These are phyloP conservation scores for Solanum hybrid DNA, from an alignment of 305 asterid genomes.

Conservation along the genomic window DNA sequence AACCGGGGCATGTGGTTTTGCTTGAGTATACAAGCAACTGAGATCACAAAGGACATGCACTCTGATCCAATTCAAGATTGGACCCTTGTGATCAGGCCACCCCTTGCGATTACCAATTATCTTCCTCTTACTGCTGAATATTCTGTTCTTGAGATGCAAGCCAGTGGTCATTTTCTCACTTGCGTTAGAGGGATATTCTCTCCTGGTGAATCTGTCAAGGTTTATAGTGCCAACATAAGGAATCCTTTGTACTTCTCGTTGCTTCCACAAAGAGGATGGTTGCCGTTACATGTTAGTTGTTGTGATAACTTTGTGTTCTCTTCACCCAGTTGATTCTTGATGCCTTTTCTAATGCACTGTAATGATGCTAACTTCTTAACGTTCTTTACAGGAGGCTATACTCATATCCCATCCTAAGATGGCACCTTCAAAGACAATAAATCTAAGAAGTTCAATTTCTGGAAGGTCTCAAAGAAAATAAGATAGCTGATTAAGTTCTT, in stretches of 20 bases:
- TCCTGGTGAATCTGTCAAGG: constrained; percentile 74
- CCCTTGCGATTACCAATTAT: constrained; percentile 62
- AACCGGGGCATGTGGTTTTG: constrained; percentile 75
- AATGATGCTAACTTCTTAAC: constrained; percentile 12
- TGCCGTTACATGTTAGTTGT: constrained; percentile 64
- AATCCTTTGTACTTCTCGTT: constrained; percentile 71
- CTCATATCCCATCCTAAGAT: constrained; percentile 67
- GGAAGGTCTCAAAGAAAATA: constrained; percentile 53
- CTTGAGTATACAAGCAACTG: constrained; percentile 69
- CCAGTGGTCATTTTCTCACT: constrained; percentile 66
- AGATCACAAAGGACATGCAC: constrained; percentile 62
- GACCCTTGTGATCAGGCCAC: constrained; percentile 72
- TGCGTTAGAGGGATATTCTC: constrained; percentile 66
- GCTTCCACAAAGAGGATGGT: constrained; percentile 97
- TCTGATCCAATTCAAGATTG: constrained; percentile 76
- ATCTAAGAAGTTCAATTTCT: constrained; percentile 84
- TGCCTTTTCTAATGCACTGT: constrained; percentile 8
- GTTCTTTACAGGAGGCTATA: constrained; percentile 66
- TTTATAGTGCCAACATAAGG: constrained; percentile 71
- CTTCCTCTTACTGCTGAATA: constrained; percentile 88
- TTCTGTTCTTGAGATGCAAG: constrained; percentile 90
- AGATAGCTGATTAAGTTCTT: constrained; percentile 8
- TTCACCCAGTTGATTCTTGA: not conserved
- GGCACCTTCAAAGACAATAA: constrained; percentile 61
- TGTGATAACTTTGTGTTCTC: not conserved